phyloP scores from a whole-genome alignment of 78 protist species.

The Cavenderia fasciculata region DNA sequence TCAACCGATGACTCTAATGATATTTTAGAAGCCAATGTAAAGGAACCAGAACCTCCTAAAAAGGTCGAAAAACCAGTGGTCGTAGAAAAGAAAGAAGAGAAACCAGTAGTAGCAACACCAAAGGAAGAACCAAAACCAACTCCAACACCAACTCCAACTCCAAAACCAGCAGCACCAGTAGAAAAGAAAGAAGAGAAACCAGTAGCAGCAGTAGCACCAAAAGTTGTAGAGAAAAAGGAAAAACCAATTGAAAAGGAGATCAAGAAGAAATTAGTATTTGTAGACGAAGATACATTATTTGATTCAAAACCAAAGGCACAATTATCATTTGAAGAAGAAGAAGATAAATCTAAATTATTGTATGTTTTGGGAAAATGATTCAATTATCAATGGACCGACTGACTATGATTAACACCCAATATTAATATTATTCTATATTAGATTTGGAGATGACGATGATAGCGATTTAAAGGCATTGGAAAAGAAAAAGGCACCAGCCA shows the following conservation, averaged over 20 bases:
- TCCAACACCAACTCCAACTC: constrained; percentile 9
- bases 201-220: background rate
- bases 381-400: background rate
- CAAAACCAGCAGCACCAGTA: constrained; percentile 9
- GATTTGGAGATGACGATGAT: constrained; percentile 6
- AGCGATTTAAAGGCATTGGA: constrained; percentile 23
- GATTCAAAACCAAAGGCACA: background rate
- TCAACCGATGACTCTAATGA: background rate
- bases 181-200: background rate
- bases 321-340: constrained; percentile 43
- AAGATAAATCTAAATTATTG: constrained; percentile 23
- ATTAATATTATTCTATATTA: background rate
- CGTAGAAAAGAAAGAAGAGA: background rate
- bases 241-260: no score
- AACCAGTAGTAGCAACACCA: background rate
- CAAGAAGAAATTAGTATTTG: background rate
- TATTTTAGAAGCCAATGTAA: background rate
- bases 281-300: constrained; percentile 59
- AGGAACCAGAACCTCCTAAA: background rate
- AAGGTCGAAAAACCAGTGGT: background rate
- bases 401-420: background rate
- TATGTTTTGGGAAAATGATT: background rate
- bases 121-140: background rate
- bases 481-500: constrained; percentile 23
- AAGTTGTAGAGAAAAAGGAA: background rate